phyloP scores from a whole-genome alignment of 345 rosid genomes.

The Citrus sp. region DNA sequence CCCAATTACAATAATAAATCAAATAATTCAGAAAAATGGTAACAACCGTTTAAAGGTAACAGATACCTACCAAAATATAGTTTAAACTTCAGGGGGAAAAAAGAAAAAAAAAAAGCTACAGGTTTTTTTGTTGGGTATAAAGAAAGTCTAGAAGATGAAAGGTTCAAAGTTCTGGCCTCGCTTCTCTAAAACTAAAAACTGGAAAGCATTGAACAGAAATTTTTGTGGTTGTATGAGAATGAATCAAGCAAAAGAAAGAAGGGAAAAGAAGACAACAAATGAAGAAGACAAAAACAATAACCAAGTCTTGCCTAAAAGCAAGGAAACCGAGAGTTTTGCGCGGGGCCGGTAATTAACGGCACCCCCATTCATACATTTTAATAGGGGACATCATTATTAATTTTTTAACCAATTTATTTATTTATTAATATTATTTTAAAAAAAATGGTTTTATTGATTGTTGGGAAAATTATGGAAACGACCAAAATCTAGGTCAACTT shows the following conservation, averaged over 20 bases:
- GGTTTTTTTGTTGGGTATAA: neutral
- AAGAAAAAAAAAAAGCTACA: neutral
- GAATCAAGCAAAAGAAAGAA: neutral
- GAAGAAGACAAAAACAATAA: neutral
- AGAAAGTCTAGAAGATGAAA: neutral
- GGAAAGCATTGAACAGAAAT: neutral
- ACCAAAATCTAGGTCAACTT: too few species aligned
- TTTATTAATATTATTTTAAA: too few species aligned
- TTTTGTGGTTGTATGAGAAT: neutral
- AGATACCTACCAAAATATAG: neutral
- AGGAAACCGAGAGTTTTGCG: slow-evolving; percentile 13
- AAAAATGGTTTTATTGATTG: too few species aligned
- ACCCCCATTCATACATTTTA: neutral
- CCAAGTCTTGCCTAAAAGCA: neutral
- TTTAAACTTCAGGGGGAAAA: neutral
- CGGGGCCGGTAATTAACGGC: slow-evolving; percentile 22
- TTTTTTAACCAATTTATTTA: too few species aligned
- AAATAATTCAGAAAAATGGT: neutral
- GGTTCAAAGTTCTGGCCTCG: neutral
- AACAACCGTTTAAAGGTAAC: neutral
- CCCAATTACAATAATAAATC: neutral
- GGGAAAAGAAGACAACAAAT: neutral
- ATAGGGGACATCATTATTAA: too few species aligned
- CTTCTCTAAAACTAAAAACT: neutral
- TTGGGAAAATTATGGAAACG: too few species aligned